Conservation (phyloP, 2,329 filamentous ascomycete genomes). For the Macroventuria anomochaeta region DNA sequence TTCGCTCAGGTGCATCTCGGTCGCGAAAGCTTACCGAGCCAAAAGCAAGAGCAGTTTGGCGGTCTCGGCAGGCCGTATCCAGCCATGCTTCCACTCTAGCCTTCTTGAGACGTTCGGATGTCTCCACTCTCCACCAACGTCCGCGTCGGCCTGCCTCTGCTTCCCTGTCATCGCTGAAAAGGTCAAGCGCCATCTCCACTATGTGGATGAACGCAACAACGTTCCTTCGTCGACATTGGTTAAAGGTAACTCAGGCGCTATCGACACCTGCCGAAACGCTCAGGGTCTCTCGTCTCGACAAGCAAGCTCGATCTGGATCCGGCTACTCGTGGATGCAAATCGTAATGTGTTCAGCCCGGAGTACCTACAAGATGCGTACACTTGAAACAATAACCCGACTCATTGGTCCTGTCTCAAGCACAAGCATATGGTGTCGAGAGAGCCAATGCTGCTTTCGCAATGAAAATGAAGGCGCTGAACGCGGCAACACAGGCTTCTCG, state of each 20-base stretch:
- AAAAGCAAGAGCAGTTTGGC: slow-evolving; percentile 20
- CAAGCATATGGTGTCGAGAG: slow-evolving; percentile 18
- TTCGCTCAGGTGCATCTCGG: slow-evolving; percentile 20
- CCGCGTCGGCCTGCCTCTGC: slow-evolving; percentile 37
- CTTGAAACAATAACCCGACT: slow-evolving; percentile 18
- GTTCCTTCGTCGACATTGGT: slow-evolving; percentile 31
- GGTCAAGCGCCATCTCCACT: slow-evolving; percentile 29
- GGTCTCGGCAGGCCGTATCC: slow-evolving; percentile 23
- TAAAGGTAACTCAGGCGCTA: slow-evolving; percentile 22
- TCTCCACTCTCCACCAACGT: slow-evolving; percentile 36
- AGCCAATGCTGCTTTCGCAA: slow-evolving; percentile 11
- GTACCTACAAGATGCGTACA: slow-evolving; percentile 14
- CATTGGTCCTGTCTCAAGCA: slow-evolving; percentile 13
- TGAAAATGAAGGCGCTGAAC: slow-evolving; percentile 31
- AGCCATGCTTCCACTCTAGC: slow-evolving; percentile 27
- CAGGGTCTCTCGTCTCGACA: slow-evolving; percentile 10
- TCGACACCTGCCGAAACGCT: slow-evolving; percentile 17
- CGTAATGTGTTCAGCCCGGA: slow-evolving; percentile 11
- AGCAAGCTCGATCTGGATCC: slow-evolving; percentile 12
- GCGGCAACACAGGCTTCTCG: slow-evolving; percentile 30
- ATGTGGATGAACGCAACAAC: slow-evolving; percentile 26
- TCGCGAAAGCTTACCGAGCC: slow-evolving; percentile 19
- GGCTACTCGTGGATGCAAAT: slow-evolving; percentile 12
- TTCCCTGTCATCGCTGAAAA: slow-evolving; percentile 27
- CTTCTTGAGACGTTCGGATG: slow-evolving; percentile 22